phyloP scores from a whole-genome alignment of 345 rosid genomes.

The Pugionium cornutum region DNA sequence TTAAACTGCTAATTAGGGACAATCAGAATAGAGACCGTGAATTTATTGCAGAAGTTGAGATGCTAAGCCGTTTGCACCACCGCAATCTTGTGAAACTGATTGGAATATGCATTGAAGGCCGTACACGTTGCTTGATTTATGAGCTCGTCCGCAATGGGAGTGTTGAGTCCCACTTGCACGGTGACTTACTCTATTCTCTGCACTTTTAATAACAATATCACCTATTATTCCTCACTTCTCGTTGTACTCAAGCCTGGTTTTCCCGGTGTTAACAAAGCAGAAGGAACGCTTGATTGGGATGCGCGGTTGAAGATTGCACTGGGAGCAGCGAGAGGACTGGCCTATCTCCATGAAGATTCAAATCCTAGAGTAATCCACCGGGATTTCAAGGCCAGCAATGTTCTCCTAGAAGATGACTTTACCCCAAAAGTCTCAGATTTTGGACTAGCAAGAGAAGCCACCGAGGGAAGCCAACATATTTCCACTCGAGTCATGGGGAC shows the following conservation, averaged over 20 bases:
- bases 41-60: slow-evolving; percentile 96
- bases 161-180: slow-evolving; percentile 98
- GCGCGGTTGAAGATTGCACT: slow-evolving; percentile 94
- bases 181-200: slow-evolving; percentile 46
- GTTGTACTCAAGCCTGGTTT: slow-evolving; percentile 25
- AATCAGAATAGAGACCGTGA: slow-evolving; percentile 91
- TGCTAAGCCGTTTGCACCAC: slow-evolving; percentile 98
- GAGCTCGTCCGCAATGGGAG: slow-evolving; percentile 96
- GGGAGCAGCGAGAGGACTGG: slow-evolving; percentile 98
- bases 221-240: background rate
- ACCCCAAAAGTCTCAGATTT: slow-evolving; percentile 98
- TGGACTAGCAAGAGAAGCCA: slow-evolving; percentile 99
- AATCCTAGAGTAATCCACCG: slow-evolving; percentile 97
- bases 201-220: slow-evolving; percentile 5
- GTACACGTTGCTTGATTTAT: slow-evolving; percentile 81
- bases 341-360: slow-evolving; percentile 99
- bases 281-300: slow-evolving; percentile 96
- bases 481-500: slow-evolving; percentile 99
- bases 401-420: slow-evolving; percentile 82
- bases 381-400: slow-evolving; percentile 97
- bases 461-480: slow-evolving; percentile 96
- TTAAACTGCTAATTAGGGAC: slow-evolving; percentile 82
- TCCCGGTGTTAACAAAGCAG: slow-evolving; percentile 57
- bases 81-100: slow-evolving; percentile 97
- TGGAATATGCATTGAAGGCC: slow-evolving; percentile 94